Conservation (phyloP, 768 basidiomycete species). For the Suillus discolor region DNA sequence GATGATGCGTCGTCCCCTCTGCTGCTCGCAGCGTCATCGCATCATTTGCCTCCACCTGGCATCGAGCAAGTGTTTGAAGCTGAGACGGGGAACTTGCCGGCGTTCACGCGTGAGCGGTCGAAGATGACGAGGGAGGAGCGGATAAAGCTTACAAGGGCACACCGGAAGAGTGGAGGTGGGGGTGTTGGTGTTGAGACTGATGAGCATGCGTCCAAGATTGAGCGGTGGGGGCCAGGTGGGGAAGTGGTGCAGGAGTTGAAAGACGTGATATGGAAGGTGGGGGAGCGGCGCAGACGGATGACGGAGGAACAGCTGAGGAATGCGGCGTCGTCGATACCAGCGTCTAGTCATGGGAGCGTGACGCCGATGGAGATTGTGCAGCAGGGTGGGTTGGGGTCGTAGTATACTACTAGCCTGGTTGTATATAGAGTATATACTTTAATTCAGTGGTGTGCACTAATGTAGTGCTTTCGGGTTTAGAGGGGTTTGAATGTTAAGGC, state of each 20-base stretch:
- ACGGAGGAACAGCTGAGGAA: constrained; percentile 22
- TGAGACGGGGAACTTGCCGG: constrained; percentile 40
- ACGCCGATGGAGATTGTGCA: constrained; percentile 43
- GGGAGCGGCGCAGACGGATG: constrained; percentile 66
- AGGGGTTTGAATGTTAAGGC: not conserved
- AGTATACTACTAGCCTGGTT: not conserved
- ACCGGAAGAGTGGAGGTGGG: constrained; percentile 45
- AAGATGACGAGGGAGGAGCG: constrained; percentile 77
- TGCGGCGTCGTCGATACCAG: constrained; percentile 13
- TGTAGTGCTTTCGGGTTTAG: not conserved
- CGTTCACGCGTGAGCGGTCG: constrained; percentile 58
- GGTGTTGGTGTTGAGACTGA: constrained; percentile 26
- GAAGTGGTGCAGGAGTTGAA: constrained; percentile 85
- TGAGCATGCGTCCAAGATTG: constrained; percentile 31
- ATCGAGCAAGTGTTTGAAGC: constrained; percentile 86
- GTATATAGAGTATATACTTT: not conserved
- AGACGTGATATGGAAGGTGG: constrained; percentile 87
- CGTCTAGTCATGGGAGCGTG: constrained; percentile 15
- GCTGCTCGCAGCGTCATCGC: constrained; percentile 49
- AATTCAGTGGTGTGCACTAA: not conserved
- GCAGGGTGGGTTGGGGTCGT: constrained; percentile 20
- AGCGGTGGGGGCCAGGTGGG: constrained; percentile 70
- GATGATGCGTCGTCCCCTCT: constrained; percentile 65
- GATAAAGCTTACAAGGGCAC: constrained; percentile 58
- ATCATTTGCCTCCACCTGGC: constrained; percentile 64